Base-by-base conservation (phyloP, 2,329 filamentous ascomycete species). In the Penicillium sp. region DNA sequence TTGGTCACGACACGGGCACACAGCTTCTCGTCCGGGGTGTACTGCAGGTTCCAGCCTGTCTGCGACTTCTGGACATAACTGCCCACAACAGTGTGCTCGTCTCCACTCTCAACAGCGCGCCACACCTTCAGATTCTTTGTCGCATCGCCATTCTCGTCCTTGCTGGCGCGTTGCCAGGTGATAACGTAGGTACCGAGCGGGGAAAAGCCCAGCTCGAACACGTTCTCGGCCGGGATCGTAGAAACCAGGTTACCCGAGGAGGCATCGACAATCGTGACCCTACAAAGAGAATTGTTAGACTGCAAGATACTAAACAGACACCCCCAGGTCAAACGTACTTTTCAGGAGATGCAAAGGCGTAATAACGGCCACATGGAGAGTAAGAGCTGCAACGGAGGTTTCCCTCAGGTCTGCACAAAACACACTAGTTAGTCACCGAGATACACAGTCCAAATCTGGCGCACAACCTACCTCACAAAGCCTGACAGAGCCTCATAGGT, bases 41-140 rank as follows among this genome's bases (percentile, higher is more conserved):
- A 99, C 76, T 97, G 93, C 69, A 99, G 80, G 71, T 96, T 97
- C 93, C 93, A 97, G 67, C 92, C 90, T 42, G 88, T 90, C 79
- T 95, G 90, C 60, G 86, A 88, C 81, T 96, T 96, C 75, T 99
- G 94, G 62, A 99, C 94, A 71, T 95, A 99, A 66, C 85, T 83
- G 59, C 92, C 93, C 42, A 96, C 81, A 28, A 92, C 85, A 65
- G 76, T 71, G 57, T 86, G 80, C 74, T 89, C 88, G 62, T 87
- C 83, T 36, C 63, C 68, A 54, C 54, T 85, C 68, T 93, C 88
- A 50, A 90, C 77, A 33, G 89, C 91, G 70, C 86, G 85, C 94
- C 94, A 99, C 65, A 99, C 87, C 81, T 96, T 97, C 60, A 99
- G 79, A 72, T 99, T 99, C 83, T 96, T 96, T 64, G 85, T 87